phyloP scores from a whole-genome alignment of 148 eudicot species.

The Persicaria tinctoria region DNA sequence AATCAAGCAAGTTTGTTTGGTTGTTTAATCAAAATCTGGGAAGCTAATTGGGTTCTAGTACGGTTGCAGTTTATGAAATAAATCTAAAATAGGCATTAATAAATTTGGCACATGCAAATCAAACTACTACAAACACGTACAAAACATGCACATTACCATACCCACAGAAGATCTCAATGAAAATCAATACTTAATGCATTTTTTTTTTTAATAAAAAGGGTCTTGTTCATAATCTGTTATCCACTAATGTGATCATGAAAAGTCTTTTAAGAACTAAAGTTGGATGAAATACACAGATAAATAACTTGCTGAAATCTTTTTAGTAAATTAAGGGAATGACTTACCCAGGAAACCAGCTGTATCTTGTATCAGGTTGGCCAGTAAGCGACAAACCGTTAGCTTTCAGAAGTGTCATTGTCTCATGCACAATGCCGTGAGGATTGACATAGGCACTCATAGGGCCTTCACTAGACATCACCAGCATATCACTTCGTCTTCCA shows the following conservation, averaged over 20 bases:
- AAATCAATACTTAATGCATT: not conserved
- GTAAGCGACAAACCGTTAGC: conserved; percentile 63
- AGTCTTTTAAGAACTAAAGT: not conserved
- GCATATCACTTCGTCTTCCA: conserved; percentile 75
- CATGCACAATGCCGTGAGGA: conserved; percentile 76
- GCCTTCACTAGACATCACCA: conserved; percentile 90
- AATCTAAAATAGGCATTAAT: not conserved
- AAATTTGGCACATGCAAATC: not conserved
- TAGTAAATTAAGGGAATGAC: conserved; percentile 12
- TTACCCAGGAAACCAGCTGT: conserved; percentile 99
- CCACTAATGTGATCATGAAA: not conserved
- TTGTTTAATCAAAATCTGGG: not conserved
- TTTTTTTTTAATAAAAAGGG: not conserved
- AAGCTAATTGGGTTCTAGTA: not conserved
- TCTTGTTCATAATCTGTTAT: not conserved
- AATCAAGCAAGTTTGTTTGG: not conserved
- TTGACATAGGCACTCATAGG: conserved; percentile 94
- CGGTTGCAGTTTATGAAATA: not conserved
- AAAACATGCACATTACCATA: not conserved
- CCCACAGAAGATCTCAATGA: not conserved
- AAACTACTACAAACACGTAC: not conserved
- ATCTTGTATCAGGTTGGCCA: conserved; percentile 58
- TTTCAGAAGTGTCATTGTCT: conserved; percentile 61
- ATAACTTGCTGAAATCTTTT: not conserved
- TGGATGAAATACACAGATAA: not conserved